Evolutionary conservation across 768 basidiomycete genomes (phyloP).

Genomic region (Cystofilobasidium capitatum): DNA sequence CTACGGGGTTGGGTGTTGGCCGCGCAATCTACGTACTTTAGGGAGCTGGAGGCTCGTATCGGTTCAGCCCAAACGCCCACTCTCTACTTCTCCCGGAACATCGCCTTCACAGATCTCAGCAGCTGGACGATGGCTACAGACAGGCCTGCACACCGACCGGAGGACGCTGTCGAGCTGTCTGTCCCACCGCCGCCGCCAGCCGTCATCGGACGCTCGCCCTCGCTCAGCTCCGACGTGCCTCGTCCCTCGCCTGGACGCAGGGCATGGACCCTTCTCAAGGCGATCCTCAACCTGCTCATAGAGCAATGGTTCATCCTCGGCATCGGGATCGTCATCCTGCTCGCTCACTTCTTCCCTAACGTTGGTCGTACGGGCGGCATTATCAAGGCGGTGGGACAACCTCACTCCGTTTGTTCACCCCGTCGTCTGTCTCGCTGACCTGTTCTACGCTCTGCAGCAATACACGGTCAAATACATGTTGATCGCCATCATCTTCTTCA

Average conservation of each 20-base stretch:
- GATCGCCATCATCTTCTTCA: conserved; percentile 31
- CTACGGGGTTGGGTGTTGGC: too few relatives aligned
- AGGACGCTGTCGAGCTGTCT: too few relatives aligned
- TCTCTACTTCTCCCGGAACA: too few relatives aligned
- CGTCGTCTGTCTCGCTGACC: not conserved
- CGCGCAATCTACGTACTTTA: too few relatives aligned
- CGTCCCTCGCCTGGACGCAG: not conserved
- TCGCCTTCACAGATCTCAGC: too few relatives aligned
- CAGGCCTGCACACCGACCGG: too few relatives aligned
- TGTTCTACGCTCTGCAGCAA: conserved; percentile 1
- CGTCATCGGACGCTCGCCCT: not conserved
- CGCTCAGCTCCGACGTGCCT: not conserved
- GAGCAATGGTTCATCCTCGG: conserved; percentile 24
- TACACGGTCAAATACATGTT: conserved; percentile 35
- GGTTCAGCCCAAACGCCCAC: too few relatives aligned
- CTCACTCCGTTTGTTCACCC: too few relatives aligned
- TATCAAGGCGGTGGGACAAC: conserved; percentile 14
- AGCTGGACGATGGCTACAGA: too few relatives aligned
- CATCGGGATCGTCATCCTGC: conserved; percentile 26
- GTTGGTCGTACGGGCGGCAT: conserved; percentile 34
- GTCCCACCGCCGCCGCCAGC: not conserved
- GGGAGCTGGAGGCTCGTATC: too few relatives aligned
- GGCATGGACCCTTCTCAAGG: conserved; percentile 4
- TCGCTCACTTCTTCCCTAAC: conserved; percentile 33
- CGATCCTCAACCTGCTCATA: not conserved